A percentile compares a stretch with the other conserved stretches of the same genome.
These are phyloP conservation scores for Nicotiana undulata DNA, from an alignment of 257 asterid species.

Conservation along the genomic window DNA sequence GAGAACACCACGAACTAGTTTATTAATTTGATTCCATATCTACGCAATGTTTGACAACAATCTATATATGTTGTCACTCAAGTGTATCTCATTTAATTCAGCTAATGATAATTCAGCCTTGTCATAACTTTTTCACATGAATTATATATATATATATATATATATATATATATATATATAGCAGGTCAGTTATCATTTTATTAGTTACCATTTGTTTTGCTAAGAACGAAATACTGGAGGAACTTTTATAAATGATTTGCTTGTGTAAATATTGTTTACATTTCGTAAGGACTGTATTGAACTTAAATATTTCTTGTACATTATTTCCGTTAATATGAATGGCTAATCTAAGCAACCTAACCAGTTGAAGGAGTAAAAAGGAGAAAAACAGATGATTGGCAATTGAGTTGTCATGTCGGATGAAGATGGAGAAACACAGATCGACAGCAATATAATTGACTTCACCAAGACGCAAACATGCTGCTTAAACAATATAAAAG, in stretches of 20 bases:
- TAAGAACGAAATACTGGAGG: no score
- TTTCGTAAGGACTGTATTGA: no score
- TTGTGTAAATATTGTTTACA: no score
- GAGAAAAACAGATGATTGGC: not conserved
- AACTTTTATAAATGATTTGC: no score
- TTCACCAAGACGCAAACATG: not conserved
- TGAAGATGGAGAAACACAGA: conserved; percentile 8
- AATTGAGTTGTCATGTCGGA: not conserved
- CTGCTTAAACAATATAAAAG: not conserved
- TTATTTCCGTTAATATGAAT: not conserved
- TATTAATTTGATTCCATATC: not conserved
- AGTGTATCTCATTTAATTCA: not conserved
- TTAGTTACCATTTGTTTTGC: no score
- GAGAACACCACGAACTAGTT: not conserved
- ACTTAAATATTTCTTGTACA: not conserved
- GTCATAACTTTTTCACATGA: no score
- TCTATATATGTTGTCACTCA: not conserved
- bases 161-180: no score
- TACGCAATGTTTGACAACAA: not conserved
- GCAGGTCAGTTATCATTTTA: no score
- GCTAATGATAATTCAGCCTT: not conserved
- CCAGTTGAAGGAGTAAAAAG: no score
- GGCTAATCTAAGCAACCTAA: not conserved
- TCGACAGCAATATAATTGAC: not conserved
- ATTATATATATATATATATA: no score